These are phyloP conservation scores for Penicillium lividum DNA, from an alignment of 495 filamentous ascomycete genomes.

Conservation along the genomic window DNA sequence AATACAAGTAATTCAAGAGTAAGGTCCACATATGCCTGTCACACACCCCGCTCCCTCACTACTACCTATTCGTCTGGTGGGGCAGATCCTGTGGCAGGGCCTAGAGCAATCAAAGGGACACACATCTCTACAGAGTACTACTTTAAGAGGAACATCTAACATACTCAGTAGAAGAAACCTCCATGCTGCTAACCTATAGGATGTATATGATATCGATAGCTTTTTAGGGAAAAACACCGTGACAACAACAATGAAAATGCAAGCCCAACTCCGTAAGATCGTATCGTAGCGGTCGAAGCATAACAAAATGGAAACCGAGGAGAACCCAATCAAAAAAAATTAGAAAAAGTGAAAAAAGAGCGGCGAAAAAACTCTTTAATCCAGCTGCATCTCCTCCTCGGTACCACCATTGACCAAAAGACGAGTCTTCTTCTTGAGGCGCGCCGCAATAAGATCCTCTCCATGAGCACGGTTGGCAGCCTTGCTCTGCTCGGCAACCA, in stretches of 20 bases:
- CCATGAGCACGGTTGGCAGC: constrained; percentile 38
- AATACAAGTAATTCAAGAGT: too few species aligned
- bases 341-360: constrained; percentile 5
- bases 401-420: constrained; percentile 67
- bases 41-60: background rate
- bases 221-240: constrained; percentile 30
- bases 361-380: constrained; percentile 45
- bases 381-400: constrained; percentile 70
- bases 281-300: constrained; percentile 33
- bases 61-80: background rate
- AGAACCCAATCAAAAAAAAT: constrained; percentile 14
- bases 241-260: constrained; percentile 29
- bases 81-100: background rate
- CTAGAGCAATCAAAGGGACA: background rate
- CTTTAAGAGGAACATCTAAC: background rate
- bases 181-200: constrained; percentile 20
- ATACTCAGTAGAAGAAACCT: constrained; percentile 1
- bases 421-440: constrained; percentile 61
- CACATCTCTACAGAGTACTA: too few species aligned
- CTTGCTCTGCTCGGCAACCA: constrained; percentile 42
- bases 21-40: background rate
- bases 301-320: constrained; percentile 16
- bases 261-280: constrained; percentile 36
- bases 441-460: constrained; percentile 51
- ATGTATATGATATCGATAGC: constrained; percentile 33